Evolutionary conservation across 805 yeast genomes (phyloP), one percentile per base, ranked within the genome.

Genomic region (Sungouiella blattae): DNA sequence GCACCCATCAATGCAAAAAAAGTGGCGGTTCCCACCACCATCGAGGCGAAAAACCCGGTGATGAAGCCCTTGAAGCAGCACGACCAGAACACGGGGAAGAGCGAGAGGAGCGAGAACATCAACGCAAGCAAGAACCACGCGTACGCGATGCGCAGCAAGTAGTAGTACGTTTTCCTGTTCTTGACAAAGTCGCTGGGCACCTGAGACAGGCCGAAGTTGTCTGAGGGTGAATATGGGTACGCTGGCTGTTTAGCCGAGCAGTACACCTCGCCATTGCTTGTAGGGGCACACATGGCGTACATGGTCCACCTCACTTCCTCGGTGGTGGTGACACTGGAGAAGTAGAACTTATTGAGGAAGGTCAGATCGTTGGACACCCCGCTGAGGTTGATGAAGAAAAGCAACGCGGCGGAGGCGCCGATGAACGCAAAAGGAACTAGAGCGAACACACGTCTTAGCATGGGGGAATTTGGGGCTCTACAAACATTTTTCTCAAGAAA

Each of bases 111-210:
- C 50, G 74, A 60, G 65, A 83, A 80, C 3, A 83, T 77, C 72
- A 77, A 80, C 6, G 78, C 80, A 50, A 81, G 73, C 32, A 59
- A 35, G 33, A 50, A 50, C 33, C 57, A 53, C 8, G 57, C 60
- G 40, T 51, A 60, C 13, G 58, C 50, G 27, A 50, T 44, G 47
- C 91, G 75, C 13, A 87, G 73, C 52, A 82, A 60, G 60, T 79
- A 82, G 63, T 71, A 87, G 58, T 73, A 80, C 27, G 73, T 61
- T 45, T 73, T 65, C 43, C 76, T 68, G 54, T 70, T 56, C 21
- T 58, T 47, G 33, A 64, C 47, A 47, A 87, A 80, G 17, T 63
- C 61, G 3, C 53, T 23, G 17, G 95, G 94, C 15, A 33, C 82
- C 8, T 36, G 29, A 9, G 26, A 9, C 26, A 11, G 25, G 3